Evolutionary conservation across 1,284 basidiomycete genomes (phyloP).

Genomic region (Leccinum glutinopallens): DNA sequence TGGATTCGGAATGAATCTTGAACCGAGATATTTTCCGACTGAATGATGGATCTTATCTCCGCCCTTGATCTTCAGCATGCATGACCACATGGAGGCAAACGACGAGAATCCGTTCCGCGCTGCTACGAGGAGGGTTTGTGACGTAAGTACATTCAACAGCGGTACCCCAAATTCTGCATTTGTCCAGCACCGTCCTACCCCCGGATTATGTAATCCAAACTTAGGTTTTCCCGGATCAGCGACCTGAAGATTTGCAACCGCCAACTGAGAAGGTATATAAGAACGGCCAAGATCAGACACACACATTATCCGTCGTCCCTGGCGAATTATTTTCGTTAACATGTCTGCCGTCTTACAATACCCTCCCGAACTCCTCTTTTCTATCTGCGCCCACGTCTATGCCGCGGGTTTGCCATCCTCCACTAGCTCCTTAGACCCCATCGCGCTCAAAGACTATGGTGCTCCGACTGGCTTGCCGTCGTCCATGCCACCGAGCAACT

Average conservation of each 20-base stretch:
- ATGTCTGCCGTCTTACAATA: constrained; percentile 42
- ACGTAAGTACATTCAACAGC: constrained; percentile 11
- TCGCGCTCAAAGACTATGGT: constrained; percentile 45
- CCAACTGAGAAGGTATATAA: constrained; percentile 35
- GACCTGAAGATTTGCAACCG: constrained; percentile 13
- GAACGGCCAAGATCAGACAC: constrained; percentile 1
- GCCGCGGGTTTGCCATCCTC: constrained; percentile 57
- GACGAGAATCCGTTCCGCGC: constrained; percentile 16
- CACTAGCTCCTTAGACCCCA: constrained; percentile 67
- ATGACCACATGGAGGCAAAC: neutral
- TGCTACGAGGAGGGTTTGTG: constrained; percentile 10
- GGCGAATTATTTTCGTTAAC: neutral
- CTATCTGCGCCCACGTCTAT: constrained; percentile 70
- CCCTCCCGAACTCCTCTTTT: constrained; percentile 67
- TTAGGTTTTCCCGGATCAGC: constrained; percentile 3
- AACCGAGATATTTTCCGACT: neutral
- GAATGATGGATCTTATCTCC: neutral
- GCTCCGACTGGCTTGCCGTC: constrained; percentile 67
- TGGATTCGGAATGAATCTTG: too few relatives aligned
- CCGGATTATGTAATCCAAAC: constrained; percentile 32
- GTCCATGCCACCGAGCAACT: constrained; percentile 65
- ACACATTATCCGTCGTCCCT: neutral
- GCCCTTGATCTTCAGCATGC: neutral
- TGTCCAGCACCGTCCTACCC: constrained; percentile 11
- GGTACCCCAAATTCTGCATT: constrained; percentile 12